A percentile compares a stretch with the other conserved stretches of the same genome.
Evolutionary conservation across 2,329 filamentous ascomycete genomes (phyloP).

Genomic region (Alternaria sp.): DNA sequence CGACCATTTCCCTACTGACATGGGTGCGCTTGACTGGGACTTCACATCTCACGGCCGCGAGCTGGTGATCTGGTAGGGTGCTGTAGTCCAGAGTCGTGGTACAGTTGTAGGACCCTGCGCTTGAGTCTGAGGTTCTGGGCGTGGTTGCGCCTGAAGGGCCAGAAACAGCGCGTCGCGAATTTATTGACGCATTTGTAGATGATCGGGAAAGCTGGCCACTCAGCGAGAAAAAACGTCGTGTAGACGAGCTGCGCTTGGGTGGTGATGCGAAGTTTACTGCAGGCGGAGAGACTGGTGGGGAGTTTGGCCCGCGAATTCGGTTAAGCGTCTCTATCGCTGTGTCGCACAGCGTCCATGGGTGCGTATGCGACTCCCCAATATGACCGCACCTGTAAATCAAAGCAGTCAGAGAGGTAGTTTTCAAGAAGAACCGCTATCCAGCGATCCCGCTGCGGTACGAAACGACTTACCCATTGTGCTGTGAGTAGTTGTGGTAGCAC

Average conservation of each 20-base stretch:
- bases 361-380: slow-evolving; percentile 35
- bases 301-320: slow-evolving; percentile 36
- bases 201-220: slow-evolving; percentile 36
- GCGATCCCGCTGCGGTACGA: neutral
- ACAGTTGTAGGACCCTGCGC: slow-evolving; percentile 20
- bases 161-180: slow-evolving; percentile 32
- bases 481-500: slow-evolving; percentile 47
- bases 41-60: slow-evolving; percentile 31
- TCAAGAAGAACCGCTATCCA: neutral
- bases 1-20: slow-evolving; percentile 35
- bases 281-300: slow-evolving; percentile 36
- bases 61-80: slow-evolving; percentile 38
- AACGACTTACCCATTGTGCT: slow-evolving; percentile 31
- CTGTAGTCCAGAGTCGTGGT: slow-evolving; percentile 26
- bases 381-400: slow-evolving; percentile 39
- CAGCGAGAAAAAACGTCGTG: slow-evolving; percentile 38
- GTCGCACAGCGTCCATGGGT: slow-evolving; percentile 42
- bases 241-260: slow-evolving; percentile 32
- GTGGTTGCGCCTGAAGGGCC: slow-evolving; percentile 18
- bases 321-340: slow-evolving; percentile 33
- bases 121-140: slow-evolving; percentile 23
- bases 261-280: slow-evolving; percentile 16
- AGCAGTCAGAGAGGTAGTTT: neutral
- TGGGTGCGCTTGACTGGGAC: slow-evolving; percentile 28
- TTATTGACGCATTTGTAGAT: slow-evolving; percentile 23